A percentile compares a stretch with the other conserved stretches of the same genome.
phyloP scores from a whole-genome alignment of 1,284 basidiomycete species.

The Rhodofomes roseus region DNA sequence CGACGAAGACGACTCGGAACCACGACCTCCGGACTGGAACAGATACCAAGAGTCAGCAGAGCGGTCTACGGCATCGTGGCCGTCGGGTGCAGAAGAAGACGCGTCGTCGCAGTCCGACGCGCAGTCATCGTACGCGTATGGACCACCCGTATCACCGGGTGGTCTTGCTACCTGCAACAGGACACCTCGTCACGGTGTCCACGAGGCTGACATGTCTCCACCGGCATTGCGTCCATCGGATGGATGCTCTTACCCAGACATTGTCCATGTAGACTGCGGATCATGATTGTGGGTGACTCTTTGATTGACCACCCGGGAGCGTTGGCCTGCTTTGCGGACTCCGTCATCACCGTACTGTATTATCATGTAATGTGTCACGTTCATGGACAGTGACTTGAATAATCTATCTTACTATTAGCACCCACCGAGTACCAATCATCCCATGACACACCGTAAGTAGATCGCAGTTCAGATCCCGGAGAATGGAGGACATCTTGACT shows the following conservation, averaged over 20 bases:
- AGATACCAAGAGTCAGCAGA: constrained; percentile 43
- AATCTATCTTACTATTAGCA: not conserved
- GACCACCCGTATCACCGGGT: not conserved
- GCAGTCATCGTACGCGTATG: constrained; percentile 6
- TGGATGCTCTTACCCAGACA: not conserved
- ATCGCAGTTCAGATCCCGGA: not conserved
- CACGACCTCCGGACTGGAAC: constrained; percentile 15
- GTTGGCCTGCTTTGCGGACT: not conserved
- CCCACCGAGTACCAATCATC: not conserved
- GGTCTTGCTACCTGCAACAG: not conserved
- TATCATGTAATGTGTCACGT: not conserved
- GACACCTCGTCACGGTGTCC: not conserved
- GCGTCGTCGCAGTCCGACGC: constrained; percentile 8
- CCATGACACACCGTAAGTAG: not conserved
- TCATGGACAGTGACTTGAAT: not conserved
- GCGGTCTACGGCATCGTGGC: constrained; percentile 41
- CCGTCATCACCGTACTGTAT: not conserved
- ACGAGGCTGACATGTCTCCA: not conserved
- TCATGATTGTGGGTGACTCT: not conserved
- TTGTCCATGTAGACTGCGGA: not conserved
- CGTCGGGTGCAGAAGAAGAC: constrained; percentile 5
- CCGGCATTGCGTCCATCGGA: not conserved
- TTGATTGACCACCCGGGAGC: not conserved
- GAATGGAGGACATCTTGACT: not conserved
- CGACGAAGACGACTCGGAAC: constrained; percentile 8